Conservation (phyloP, 2,329 filamentous ascomycete genomes). For the Sporothrix inflata region DNA sequence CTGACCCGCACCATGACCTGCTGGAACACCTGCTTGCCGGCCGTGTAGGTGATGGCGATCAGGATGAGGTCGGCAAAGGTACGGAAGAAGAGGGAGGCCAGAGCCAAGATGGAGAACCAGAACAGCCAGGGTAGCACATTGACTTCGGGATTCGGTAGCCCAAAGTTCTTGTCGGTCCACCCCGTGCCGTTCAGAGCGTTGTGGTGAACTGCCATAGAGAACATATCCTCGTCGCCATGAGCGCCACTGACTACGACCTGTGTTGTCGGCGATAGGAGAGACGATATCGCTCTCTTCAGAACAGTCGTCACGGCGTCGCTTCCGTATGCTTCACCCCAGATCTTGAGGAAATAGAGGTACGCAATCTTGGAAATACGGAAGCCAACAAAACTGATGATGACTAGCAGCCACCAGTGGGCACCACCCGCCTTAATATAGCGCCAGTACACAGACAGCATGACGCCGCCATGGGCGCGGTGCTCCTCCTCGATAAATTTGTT, state of each 20-base stretch:
- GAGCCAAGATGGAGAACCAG: constrained; percentile 68
- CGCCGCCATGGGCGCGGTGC: constrained; percentile 71
- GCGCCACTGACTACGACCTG: constrained; percentile 14
- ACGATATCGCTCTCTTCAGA: constrained; percentile 24
- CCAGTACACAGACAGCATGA: constrained; percentile 78
- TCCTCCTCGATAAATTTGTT: constrained; percentile 81
- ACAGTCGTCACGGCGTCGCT: constrained; percentile 34
- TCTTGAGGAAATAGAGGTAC: constrained; percentile 80
- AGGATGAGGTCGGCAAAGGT: constrained; percentile 68
- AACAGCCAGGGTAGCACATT: constrained; percentile 76
- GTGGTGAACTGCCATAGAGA: not conserved
- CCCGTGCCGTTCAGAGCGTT: constrained; percentile 15
- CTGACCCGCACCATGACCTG: constrained; percentile 74
- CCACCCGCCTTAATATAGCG: constrained; percentile 82
- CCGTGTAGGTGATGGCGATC: constrained; percentile 76
- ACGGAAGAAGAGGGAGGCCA: constrained; percentile 61
- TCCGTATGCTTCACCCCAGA: constrained; percentile 80
- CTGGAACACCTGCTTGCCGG: constrained; percentile 74
- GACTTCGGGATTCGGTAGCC: constrained; percentile 66
- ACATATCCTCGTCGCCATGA: constrained; percentile 18
- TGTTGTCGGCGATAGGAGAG: constrained; percentile 14
- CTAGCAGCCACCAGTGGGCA: constrained; percentile 69
- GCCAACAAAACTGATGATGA: constrained; percentile 64
- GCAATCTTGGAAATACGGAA: constrained; percentile 68
- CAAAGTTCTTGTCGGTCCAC: constrained; percentile 40